These are phyloP conservation scores for Lactuca saligna DNA, from an alignment of 129 eudicot genomes.

Conservation along the genomic window DNA sequence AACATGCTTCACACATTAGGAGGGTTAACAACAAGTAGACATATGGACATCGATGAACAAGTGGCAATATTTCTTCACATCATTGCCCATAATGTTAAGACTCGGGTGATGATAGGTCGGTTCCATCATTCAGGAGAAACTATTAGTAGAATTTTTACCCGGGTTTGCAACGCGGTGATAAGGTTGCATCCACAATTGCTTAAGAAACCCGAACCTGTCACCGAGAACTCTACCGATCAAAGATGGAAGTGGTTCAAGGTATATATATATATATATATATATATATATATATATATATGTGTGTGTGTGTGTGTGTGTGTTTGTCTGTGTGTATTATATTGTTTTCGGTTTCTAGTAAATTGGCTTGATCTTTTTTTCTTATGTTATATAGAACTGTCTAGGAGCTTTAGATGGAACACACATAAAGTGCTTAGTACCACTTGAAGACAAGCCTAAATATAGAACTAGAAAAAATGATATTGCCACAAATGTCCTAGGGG, in stretches of 20 bases:
- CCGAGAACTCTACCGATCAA: not conserved
- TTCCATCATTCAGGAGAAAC: conserved; percentile 8
- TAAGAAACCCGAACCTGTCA: not conserved
- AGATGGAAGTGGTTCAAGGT: not conserved
- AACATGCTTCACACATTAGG: no score
- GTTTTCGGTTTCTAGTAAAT: no score
- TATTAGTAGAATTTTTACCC: conserved; percentile 16
- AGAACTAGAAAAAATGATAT: no score
- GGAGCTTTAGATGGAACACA: conserved; percentile 17
- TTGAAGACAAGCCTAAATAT: not conserved
- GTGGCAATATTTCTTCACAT: no score
- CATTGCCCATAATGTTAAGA: no score
- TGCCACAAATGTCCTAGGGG: no score
- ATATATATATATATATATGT: not conserved
- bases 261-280: not conserved
- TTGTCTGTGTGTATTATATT: no score
- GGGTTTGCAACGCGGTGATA: conserved; percentile 2
- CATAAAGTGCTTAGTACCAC: not conserved
- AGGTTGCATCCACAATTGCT: not conserved
- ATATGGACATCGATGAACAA: no score
- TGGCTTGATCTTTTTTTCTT: not conserved
- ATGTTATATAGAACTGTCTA: conserved; percentile 1
- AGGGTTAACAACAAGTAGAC: no score
- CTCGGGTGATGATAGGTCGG: no score
- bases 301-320: no score